Conservation (phyloP, 352 stramenopile genomes). For the Stramenopiles sp. region DNA sequence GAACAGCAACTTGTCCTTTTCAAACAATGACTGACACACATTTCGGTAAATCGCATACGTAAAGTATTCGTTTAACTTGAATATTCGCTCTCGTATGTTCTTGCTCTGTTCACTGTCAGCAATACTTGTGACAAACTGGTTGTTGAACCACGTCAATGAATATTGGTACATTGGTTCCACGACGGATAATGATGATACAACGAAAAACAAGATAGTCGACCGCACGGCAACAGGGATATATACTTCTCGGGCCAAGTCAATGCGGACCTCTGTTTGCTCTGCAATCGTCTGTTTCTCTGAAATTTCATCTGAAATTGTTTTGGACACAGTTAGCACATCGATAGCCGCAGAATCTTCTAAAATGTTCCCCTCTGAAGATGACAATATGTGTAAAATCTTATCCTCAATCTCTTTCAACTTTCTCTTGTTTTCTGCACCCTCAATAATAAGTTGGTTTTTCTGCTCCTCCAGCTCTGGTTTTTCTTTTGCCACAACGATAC, state of each 20-base stretch:
- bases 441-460: conserved; percentile 71
- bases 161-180: conserved; percentile 59
- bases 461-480: conserved; percentile 68
- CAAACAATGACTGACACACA: conserved; percentile 43
- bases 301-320: conserved; percentile 73
- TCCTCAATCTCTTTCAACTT: conserved; percentile 86
- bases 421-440: conserved; percentile 78
- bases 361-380: conserved; percentile 78
- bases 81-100: conserved; percentile 27
- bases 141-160: conserved; percentile 43
- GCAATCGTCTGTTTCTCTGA: conserved; percentile 76
- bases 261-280: conserved; percentile 67
- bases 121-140: conserved; percentile 39
- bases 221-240: conserved; percentile 72
- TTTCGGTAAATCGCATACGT: conserved; percentile 41
- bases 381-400: conserved; percentile 75
- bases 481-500: conserved; percentile 76
- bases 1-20: conserved; percentile 41
- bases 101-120: conserved; percentile 27
- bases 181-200: conserved; percentile 64
- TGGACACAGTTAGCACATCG: conserved; percentile 69
- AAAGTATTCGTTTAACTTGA: conserved; percentile 29
- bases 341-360: conserved; percentile 82
- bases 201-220: conserved; percentile 78
- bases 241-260: conserved; percentile 62